phyloP scores from a whole-genome alignment of 169 alveolate genomes.

The Theileria luwenshuni region DNA sequence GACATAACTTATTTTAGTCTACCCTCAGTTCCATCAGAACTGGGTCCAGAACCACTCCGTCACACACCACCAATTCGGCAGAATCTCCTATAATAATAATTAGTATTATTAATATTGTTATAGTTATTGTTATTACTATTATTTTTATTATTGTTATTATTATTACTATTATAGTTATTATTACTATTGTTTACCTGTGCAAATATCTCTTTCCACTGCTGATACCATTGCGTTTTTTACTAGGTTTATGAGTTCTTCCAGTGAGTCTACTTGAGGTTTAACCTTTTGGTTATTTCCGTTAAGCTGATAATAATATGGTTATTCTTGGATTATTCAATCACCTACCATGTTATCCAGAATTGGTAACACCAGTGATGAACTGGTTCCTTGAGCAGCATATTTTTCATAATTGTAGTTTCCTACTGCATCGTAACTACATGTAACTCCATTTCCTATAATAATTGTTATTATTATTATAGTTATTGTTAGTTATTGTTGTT shows the following conservation, averaged over 20 bases:
- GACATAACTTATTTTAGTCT: slow-evolving; percentile 16
- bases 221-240: slow-evolving; percentile 90
- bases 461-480: not conserved
- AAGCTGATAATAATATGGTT: slow-evolving; percentile 49
- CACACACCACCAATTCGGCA: slow-evolving; percentile 61
- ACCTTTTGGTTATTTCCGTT: slow-evolving; percentile 64
- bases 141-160: not conserved
- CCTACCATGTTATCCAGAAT: slow-evolving; percentile 85
- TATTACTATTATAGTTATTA: not conserved
- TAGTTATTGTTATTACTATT: too few species aligned
- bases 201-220: slow-evolving; percentile 92
- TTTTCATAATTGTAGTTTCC: slow-evolving; percentile 87
- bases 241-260: slow-evolving; percentile 80
- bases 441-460: slow-evolving; percentile 77
- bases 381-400: slow-evolving; percentile 91
- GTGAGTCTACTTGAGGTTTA: slow-evolving; percentile 60
- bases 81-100: slow-evolving; percentile 48
- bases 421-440: slow-evolving; percentile 91
- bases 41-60: slow-evolving; percentile 62
- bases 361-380: slow-evolving; percentile 84
- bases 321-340: not conserved
- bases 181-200: slow-evolving; percentile 78
- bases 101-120: not conserved
- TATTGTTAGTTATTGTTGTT: not conserved
- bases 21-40: slow-evolving; percentile 58